Evolutionary conservation across 2,329 filamentous ascomycete genomes (phyloP).

Genomic region (Tetracladium maxilliforme): DNA sequence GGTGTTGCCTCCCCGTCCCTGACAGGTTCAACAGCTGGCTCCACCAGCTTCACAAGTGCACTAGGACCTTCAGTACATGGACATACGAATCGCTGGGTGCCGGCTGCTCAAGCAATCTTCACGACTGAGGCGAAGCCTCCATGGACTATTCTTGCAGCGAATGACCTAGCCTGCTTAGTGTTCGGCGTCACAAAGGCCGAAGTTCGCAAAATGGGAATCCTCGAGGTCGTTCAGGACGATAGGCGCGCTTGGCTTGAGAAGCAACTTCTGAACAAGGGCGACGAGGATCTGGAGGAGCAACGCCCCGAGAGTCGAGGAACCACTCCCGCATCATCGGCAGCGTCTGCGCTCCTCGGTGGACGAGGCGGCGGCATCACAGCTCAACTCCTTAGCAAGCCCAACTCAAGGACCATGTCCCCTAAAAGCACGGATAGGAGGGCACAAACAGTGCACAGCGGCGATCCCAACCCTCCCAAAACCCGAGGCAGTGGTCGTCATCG

Average conservation of each 20-base stretch:
- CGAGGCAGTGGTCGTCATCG: slow-evolving; percentile 51
- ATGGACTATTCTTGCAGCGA: slow-evolving; percentile 93
- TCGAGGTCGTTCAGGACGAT: slow-evolving; percentile 88
- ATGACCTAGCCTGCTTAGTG: slow-evolving; percentile 91
- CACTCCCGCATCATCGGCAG: slow-evolving; percentile 16
- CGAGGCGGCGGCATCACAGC: slow-evolving; percentile 69
- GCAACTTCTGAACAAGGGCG: slow-evolving; percentile 38
- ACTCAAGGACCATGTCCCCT: slow-evolving; percentile 38
- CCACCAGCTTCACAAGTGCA: slow-evolving; percentile 26
- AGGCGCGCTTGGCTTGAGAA: slow-evolving; percentile 78
- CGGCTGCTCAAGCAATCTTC: slow-evolving; percentile 90
- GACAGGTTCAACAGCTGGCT: slow-evolving; percentile 20
- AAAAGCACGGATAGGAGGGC: slow-evolving; percentile 40
- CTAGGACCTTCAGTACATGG: slow-evolving; percentile 55
- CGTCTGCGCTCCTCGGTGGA: slow-evolving; percentile 60
- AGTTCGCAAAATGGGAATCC: slow-evolving; percentile 83
- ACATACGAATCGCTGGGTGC: slow-evolving; percentile 80
- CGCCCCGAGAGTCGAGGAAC: slow-evolving; percentile 11
- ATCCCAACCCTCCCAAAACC: slow-evolving; percentile 34
- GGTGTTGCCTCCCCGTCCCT: slow-evolving; percentile 14
- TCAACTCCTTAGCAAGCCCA: slow-evolving; percentile 72
- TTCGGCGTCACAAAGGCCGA: slow-evolving; percentile 98
- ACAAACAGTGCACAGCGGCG: slow-evolving; percentile 46
- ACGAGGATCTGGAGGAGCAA: slow-evolving; percentile 6
- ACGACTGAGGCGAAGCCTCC: slow-evolving; percentile 83